phyloP scores from a whole-genome alignment of 495 filamentous ascomycete genomes.

The Trichoderma gamsii region DNA sequence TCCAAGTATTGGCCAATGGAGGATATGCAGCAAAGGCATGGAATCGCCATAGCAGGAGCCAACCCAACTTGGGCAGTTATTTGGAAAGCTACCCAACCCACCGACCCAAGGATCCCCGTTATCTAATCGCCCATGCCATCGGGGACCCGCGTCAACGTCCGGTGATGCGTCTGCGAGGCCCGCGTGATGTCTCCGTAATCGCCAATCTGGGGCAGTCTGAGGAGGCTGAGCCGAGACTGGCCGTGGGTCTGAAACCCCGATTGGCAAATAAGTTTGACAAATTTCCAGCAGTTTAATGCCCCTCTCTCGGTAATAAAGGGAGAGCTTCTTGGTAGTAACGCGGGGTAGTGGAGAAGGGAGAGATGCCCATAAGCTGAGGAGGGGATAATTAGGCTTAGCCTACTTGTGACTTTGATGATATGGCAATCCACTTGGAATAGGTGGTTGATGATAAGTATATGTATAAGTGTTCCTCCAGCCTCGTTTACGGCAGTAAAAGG shows the following conservation, averaged over 20 bases:
- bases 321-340: background rate
- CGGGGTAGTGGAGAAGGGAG: conserved; percentile 8
- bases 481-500: too few relatives aligned
- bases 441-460: too few relatives aligned
- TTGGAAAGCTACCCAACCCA: background rate
- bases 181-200: background rate
- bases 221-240: background rate
- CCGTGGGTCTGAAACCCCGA: background rate
- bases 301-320: background rate
- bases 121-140: background rate
- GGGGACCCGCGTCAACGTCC: background rate
- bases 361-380: background rate
- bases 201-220: conserved; percentile 9
- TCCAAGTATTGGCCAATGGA: background rate
- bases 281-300: background rate
- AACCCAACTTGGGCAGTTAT: background rate
- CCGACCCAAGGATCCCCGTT: background rate
- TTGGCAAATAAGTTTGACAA: background rate
- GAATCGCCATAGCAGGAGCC: background rate
- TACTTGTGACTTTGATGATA: background rate
- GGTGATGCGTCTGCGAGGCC: background rate
- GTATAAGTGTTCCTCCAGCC: too few relatives aligned
- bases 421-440: too few relatives aligned
- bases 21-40: background rate
- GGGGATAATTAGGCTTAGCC: background rate